Base-by-base conservation (phyloP, 345 rosid species). In the Eutrema heterophyllum region DNA sequence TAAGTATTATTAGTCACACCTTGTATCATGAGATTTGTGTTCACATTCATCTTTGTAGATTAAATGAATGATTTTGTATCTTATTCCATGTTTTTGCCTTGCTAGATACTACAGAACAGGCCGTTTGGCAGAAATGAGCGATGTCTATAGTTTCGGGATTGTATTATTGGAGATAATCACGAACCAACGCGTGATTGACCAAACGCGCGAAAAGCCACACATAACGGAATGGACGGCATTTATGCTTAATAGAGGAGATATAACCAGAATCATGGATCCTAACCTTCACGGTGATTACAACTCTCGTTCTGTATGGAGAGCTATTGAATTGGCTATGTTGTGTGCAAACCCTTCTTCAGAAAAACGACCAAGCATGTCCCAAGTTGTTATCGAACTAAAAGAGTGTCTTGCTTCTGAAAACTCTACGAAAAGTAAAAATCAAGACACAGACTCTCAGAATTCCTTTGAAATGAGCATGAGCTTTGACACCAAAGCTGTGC, bases 101-200 rank as follows among this genome's bases (percentile, higher is more conserved):
- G 7, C 32, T 26, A 83, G 82, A 68, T 67, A 50, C 39, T 67
- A 56, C 8, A 40, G 26, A 45, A 72, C 81, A 0, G 53, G 72
- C 58, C 79, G 77, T 30, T 60, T 86, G 24, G 77, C 77, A 0
- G 77, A 77, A 49, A 71, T 44, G 50, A 87, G 84, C 3, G 89
- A 85, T 69, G 83, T 87, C 4, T 85, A 83, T 18, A 82, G 85
- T 68, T 87, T 79, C 18, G 86, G 87, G 2, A 78, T 87, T 27
- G 72, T 85, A 15, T 69, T 87, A 0, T 10, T 87, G 4, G 85
- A 85, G 74, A 52, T 85, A 4, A 77, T 83, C 35, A 83, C 87
- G 3, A 80, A 86, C 41, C 74, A 56, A 49, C 78, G 78, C 0
- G 85, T 80, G 18, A 55, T 83, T 21, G 68, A 67, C 1, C 67